These are phyloP conservation scores for Sphagnurus paluster DNA, from an alignment of 1,284 basidiomycete genomes.

Conservation along the genomic window DNA sequence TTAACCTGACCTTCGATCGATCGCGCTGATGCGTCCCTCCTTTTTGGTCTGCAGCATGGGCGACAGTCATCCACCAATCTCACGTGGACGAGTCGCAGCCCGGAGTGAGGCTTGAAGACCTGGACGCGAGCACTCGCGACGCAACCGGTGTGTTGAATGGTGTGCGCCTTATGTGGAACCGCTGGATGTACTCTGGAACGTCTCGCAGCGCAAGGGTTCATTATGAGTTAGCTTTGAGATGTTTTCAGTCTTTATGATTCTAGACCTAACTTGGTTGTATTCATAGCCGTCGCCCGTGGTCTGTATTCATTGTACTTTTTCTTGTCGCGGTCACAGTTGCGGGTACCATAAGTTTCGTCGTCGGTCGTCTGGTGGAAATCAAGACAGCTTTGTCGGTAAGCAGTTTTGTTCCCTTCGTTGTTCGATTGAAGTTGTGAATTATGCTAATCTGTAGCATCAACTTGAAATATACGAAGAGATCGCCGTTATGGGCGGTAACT, in stretches of 20 bases:
- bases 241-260: too few relatives aligned
- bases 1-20: background rate
- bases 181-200: slow-evolving; percentile 30
- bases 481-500: slow-evolving; percentile 29
- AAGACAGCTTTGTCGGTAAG: slow-evolving; percentile 20
- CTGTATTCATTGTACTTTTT: slow-evolving; percentile 32
- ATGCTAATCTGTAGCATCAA: slow-evolving; percentile 32
- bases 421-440: background rate
- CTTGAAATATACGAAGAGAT: slow-evolving; percentile 29
- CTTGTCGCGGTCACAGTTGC: slow-evolving; percentile 24
- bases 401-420: background rate
- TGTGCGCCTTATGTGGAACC: slow-evolving; percentile 31
- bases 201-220: slow-evolving; percentile 24
- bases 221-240: slow-evolving; percentile 36
- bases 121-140: slow-evolving; percentile 30
- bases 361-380: slow-evolving; percentile 35
- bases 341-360: slow-evolving; percentile 28
- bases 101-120: slow-evolving; percentile 35
- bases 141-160: slow-evolving; percentile 29
- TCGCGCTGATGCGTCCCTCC: background rate
- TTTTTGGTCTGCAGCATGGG: slow-evolving; percentile 34
- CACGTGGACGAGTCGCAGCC: slow-evolving; percentile 25
- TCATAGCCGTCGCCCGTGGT: slow-evolving; percentile 35
- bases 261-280: too few relatives aligned
- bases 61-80: slow-evolving; percentile 44